These are phyloP conservation scores for Penicillium ochrochloron DNA, from an alignment of 495 filamentous ascomycete species.

Conservation along the genomic window DNA sequence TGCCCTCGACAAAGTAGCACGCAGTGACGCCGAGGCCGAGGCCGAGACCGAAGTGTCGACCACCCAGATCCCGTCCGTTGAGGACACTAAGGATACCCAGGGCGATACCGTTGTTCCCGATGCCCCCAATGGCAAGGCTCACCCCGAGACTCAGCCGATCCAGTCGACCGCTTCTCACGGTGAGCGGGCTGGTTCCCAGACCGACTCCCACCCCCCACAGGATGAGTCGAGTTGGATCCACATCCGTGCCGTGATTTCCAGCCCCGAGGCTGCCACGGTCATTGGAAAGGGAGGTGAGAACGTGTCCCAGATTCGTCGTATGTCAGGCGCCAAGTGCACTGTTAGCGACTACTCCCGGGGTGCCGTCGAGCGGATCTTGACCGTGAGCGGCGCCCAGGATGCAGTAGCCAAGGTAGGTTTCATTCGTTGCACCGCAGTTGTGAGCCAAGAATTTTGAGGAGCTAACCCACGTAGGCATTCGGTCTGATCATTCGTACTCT, in stretches of 20 bases:
- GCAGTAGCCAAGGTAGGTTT: conserved; percentile 89
- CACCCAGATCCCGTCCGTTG: conserved; percentile 36
- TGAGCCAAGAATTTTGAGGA: not conserved
- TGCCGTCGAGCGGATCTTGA: conserved; percentile 94
- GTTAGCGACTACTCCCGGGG: conserved; percentile 97
- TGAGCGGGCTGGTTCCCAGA: conserved; percentile 56
- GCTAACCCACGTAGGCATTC: conserved; percentile 71
- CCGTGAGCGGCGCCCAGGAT: conserved; percentile 93
- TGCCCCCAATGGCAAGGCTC: conserved; percentile 60
- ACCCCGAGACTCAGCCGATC: conserved; percentile 62
- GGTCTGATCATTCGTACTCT: conserved; percentile 96
- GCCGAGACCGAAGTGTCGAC: conserved; percentile 60
- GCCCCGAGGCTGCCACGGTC: conserved; percentile 93
- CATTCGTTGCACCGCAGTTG: conserved; percentile 6
- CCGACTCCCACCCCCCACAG: conserved; percentile 58
- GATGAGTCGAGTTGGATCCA: conserved; percentile 98
- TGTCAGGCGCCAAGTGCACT: conserved; percentile 95
- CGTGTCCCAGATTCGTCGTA: conserved; percentile 87
- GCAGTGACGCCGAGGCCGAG: conserved; percentile 58
- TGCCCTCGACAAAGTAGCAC: conserved; percentile 86
- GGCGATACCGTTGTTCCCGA: conserved; percentile 76
- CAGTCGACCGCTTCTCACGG: conserved; percentile 65
- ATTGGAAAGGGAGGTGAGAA: conserved; percentile 99
- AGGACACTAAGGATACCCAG: conserved; percentile 54
- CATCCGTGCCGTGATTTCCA: conserved; percentile 93